These are phyloP conservation scores for Kuraishia cidri DNA, from an alignment of 805 yeast species.

Conservation along the genomic window DNA sequence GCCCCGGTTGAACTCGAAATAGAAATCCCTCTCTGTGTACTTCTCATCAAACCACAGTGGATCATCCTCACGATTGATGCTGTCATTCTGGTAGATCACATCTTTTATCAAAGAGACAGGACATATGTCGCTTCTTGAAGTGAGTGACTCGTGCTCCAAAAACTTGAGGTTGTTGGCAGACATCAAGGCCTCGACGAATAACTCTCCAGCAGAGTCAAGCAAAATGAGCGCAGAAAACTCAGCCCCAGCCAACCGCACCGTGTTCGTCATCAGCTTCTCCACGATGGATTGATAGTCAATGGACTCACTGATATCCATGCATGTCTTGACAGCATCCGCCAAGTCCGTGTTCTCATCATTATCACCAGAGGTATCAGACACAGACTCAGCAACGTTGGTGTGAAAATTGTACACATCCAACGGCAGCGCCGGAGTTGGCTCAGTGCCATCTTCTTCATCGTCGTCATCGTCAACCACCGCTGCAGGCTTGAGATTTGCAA, in stretches of 20 bases:
- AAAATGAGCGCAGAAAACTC: conserved; percentile 23
- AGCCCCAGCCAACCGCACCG: conserved; percentile 18
- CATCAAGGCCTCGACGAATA: conserved; percentile 19
- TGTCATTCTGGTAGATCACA: conserved; percentile 25
- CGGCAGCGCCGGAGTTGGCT: neutral
- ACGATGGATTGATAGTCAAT: conserved; percentile 26
- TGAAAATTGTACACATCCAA: no score
- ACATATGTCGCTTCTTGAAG: conserved; percentile 29
- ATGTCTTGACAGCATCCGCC: conserved; percentile 26
- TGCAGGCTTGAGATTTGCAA: neutral
- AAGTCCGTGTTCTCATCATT: conserved; percentile 4
- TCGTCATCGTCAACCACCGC: conserved; percentile 1
- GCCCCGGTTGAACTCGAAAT: conserved; percentile 24
- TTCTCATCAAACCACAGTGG: conserved; percentile 20
- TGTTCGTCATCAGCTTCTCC: conserved; percentile 26
- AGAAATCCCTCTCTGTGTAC: conserved; percentile 27
- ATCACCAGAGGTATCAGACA: conserved; percentile 7
- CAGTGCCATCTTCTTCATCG: neutral
- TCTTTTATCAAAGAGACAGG: conserved; percentile 31
- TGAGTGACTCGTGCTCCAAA: conserved; percentile 24
- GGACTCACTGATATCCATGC: conserved; percentile 40
- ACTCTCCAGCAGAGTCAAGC: conserved; percentile 15
- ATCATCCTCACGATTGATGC: conserved; percentile 26
- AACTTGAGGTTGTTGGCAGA: conserved; percentile 16
- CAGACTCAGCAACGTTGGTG: conserved; percentile 1